A percentile compares a stretch with the other conserved stretches of the same genome.
Evolutionary conservation across 352 stramenopile genomes (phyloP).

Genomic region (Pythium phragmitis): DNA sequence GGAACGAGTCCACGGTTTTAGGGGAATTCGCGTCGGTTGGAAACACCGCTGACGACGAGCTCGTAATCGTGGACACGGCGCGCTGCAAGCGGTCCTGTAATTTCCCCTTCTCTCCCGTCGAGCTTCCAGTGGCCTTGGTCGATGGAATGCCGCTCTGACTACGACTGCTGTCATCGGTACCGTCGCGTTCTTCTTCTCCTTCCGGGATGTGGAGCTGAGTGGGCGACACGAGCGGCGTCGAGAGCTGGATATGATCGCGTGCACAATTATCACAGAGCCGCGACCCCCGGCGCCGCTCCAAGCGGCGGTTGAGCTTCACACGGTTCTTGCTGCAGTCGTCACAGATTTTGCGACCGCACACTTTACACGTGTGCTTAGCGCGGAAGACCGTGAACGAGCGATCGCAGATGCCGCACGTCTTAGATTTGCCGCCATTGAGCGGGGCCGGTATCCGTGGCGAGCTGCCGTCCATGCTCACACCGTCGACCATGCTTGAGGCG

Average conservation of each 20-base stretch:
- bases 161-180: not conserved
- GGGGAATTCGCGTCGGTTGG: not conserved
- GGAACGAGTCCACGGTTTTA: conserved; percentile 28
- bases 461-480: conserved; percentile 3
- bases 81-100: conserved; percentile 6
- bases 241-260: conserved; percentile 44
- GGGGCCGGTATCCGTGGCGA: conserved; percentile 14
- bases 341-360: conserved; percentile 69
- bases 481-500: not conserved
- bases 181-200: not conserved
- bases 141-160: not conserved
- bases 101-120: not conserved
- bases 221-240: conserved; percentile 16
- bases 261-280: conserved; percentile 72
- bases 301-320: conserved; percentile 63
- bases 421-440: conserved; percentile 17
- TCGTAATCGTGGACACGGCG: conserved; percentile 6
- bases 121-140: not conserved
- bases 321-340: conserved; percentile 85
- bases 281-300: conserved; percentile 72
- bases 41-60: not conserved
- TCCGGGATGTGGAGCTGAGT: not conserved
- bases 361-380: conserved; percentile 79
- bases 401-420: conserved; percentile 63
- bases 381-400: conserved; percentile 76